phyloP scores from a whole-genome alignment of 805 yeast genomes.

The Starmerella powellii region DNA sequence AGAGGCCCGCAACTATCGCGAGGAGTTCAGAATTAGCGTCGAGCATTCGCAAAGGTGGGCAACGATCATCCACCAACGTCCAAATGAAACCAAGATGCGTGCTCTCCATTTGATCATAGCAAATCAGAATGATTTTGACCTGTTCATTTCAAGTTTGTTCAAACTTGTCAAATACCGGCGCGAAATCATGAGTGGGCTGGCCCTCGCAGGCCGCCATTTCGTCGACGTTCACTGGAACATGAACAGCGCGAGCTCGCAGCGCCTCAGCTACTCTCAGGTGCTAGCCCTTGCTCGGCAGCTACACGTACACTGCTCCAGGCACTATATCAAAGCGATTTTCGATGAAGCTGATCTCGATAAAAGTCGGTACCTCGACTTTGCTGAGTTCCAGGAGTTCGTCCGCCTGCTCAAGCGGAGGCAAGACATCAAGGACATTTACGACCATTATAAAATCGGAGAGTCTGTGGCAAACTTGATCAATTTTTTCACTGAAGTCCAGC shows the following conservation, averaged over 20 bases:
- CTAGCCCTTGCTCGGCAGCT: slow-evolving; percentile 50
- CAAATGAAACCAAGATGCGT: slow-evolving; percentile 51
- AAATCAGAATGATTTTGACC: slow-evolving; percentile 39
- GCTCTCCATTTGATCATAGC: slow-evolving; percentile 69
- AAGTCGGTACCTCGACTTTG: slow-evolving; percentile 48
- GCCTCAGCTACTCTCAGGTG: slow-evolving; percentile 51
- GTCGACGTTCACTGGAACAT: slow-evolving; percentile 51
- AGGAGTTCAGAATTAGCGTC: slow-evolving; percentile 62
- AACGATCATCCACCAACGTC: slow-evolving; percentile 56
- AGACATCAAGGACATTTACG: slow-evolving; percentile 48
- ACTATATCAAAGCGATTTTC: slow-evolving; percentile 41
- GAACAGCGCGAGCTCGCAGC: slow-evolving; percentile 9
- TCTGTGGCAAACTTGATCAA: slow-evolving; percentile 6
- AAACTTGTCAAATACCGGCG: slow-evolving; percentile 46
- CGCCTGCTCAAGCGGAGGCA: slow-evolving; percentile 49
- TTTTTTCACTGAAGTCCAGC: slow-evolving; percentile 11
- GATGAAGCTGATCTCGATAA: slow-evolving; percentile 39
- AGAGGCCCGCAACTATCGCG: slow-evolving; percentile 75
- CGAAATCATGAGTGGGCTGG: slow-evolving; percentile 50
- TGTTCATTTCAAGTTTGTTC: slow-evolving; percentile 43
- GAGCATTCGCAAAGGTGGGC: slow-evolving; percentile 64
- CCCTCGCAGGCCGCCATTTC: slow-evolving; percentile 51
- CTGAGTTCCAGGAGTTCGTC: slow-evolving; percentile 67
- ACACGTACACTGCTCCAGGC: slow-evolving; percentile 59
- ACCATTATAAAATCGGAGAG: slow-evolving; percentile 24